Evolutionary conservation across 208 protist genomes (phyloP).

Genomic region (Wallacemonas collosoma): DNA sequence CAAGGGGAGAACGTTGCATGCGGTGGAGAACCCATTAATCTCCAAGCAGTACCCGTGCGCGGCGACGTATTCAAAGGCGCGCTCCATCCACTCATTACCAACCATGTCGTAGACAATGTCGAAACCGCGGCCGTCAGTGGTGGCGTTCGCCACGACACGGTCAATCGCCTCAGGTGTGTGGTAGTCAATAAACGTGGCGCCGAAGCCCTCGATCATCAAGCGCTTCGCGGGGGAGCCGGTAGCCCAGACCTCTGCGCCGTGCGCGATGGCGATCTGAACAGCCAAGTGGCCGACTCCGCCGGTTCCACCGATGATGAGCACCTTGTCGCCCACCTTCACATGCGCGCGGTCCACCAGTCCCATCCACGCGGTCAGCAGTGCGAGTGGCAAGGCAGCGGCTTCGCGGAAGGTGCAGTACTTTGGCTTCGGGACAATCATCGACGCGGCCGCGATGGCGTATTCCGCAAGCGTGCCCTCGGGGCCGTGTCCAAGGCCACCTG

Average conservation of each 20-base stretch:
- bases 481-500: constrained; percentile 19
- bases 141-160: constrained; percentile 4
- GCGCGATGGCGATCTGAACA: constrained; percentile 16
- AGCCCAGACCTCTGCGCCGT: constrained; percentile 19
- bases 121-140: constrained; percentile 20
- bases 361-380: constrained; percentile 23
- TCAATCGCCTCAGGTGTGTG: constrained; percentile 11
- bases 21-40: constrained; percentile 11
- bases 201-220: constrained; percentile 17
- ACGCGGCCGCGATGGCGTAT: constrained; percentile 19
- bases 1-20: constrained; percentile 4
- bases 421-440: constrained; percentile 18
- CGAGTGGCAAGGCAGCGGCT: constrained; percentile 23
- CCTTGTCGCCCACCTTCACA: constrained; percentile 17
- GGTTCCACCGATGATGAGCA: constrained; percentile 21
- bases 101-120: constrained; percentile 27
- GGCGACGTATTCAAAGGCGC: constrained; percentile 11
- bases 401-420: constrained; percentile 18
- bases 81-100: constrained; percentile 17
- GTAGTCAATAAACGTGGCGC: constrained; percentile 22
- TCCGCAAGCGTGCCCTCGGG: constrained; percentile 27
- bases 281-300: constrained; percentile 24
- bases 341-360: constrained; percentile 22
- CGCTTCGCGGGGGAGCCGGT: constrained; percentile 18
- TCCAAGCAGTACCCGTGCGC: constrained; percentile 16